Evolutionary conservation across 2,329 filamentous ascomycete species (phyloP).

Genomic region (Pseudofabraea citricarpa): DNA sequence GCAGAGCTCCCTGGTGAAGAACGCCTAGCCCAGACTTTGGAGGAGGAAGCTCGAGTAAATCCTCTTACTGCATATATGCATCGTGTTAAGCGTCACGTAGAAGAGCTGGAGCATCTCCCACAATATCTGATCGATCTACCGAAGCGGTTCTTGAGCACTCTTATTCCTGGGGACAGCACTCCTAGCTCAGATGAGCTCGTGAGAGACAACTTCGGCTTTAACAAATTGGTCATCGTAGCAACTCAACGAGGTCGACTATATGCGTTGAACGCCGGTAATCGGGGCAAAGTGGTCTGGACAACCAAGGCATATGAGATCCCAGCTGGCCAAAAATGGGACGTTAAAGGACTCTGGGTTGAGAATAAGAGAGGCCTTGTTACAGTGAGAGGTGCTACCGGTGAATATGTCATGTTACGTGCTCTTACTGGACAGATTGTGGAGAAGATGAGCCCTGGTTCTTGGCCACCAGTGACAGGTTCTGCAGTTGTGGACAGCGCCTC

Average conservation of each 20-base stretch:
- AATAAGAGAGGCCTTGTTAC: constrained; percentile 43
- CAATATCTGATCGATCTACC: constrained; percentile 68
- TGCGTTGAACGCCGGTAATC: constrained; percentile 70
- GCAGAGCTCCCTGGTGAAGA: constrained; percentile 71
- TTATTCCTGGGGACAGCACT: constrained; percentile 48
- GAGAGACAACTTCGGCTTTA: constrained; percentile 79
- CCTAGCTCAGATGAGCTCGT: constrained; percentile 43
- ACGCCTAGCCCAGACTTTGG: constrained; percentile 72
- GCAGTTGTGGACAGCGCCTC: constrained; percentile 47
- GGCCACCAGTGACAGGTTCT: constrained; percentile 39
- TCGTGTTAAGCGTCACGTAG: constrained; percentile 74
- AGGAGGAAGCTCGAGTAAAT: constrained; percentile 82
- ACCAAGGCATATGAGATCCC: constrained; percentile 56
- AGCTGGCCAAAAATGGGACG: constrained; percentile 53
- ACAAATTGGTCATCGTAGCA: constrained; percentile 76
- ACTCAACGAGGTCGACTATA: constrained; percentile 76
- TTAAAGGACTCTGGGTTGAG: constrained; percentile 62
- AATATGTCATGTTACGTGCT: constrained; percentile 52
- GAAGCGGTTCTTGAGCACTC: constrained; percentile 57
- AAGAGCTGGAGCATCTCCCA: constrained; percentile 74
- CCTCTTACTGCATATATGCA: constrained; percentile 80
- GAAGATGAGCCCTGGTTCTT: constrained; percentile 33
- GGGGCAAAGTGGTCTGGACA: constrained; percentile 74
- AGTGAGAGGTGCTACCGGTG: constrained; percentile 43
- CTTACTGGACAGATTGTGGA: constrained; percentile 47